A percentile compares a stretch with the other conserved stretches of the same genome.
phyloP scores from a whole-genome alignment of 192 early-diverging fungal species.

The Thoreauomyces humboldtii region DNA sequence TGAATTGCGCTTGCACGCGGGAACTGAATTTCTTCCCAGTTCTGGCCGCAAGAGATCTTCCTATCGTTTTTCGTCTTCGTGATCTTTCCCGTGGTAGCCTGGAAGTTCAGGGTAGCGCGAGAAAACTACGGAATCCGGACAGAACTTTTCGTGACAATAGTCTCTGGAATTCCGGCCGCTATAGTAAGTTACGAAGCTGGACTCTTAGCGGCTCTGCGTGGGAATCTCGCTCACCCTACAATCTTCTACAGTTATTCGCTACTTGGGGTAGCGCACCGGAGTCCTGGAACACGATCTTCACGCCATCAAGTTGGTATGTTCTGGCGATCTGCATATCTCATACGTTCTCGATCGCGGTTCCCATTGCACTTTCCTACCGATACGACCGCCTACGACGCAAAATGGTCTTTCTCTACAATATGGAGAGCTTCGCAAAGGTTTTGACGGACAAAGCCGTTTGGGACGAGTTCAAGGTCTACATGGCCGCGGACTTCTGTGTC shows the following conservation, averaged over 20 bases:
- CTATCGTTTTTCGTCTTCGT: background rate
- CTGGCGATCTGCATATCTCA: constrained; percentile 2
- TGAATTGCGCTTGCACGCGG: background rate
- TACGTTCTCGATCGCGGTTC: constrained; percentile 6
- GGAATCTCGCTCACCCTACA: background rate
- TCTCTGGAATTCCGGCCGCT: background rate
- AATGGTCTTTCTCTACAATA: constrained; percentile 18
- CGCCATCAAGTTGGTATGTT: constrained; percentile 4
- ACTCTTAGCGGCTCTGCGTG: background rate
- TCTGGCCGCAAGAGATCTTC: too few species aligned
- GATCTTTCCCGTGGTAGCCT: constrained; percentile 13
- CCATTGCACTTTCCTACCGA: constrained; percentile 4
- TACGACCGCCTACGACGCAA: background rate
- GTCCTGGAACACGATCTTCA: background rate
- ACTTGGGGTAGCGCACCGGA: background rate
- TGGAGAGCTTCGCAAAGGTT: constrained; percentile 21
- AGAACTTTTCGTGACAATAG: constrained; percentile 6
- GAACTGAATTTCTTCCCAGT: background rate
- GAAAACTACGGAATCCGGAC: constrained; percentile 20
- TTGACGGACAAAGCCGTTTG: constrained; percentile 13
- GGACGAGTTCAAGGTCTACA: constrained; percentile 23
- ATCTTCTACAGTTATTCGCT: background rate
- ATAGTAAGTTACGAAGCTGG: constrained; percentile 8
- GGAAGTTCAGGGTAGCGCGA: constrained; percentile 11
- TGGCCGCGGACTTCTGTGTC: constrained; percentile 29